phyloP scores from a whole-genome alignment of 164 flowering plant genomes.

The grape (Vitis vinifera) region DNA sequence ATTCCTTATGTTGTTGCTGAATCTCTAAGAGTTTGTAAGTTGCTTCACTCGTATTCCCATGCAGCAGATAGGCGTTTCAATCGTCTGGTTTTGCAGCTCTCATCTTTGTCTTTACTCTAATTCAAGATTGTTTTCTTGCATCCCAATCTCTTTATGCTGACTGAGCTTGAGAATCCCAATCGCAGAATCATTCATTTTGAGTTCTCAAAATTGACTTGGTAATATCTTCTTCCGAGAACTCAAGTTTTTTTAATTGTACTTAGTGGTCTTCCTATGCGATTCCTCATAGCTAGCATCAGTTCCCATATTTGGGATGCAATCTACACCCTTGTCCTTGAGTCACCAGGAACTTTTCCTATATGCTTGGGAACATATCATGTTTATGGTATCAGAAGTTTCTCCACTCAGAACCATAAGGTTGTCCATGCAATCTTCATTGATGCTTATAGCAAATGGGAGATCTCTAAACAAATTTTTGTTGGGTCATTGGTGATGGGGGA shows the following conservation, averaged over 20 bases:
- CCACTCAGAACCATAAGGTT: no score
- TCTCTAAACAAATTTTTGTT: no score
- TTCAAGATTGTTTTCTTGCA: slow-evolving; percentile 19
- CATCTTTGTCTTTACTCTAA: slow-evolving; percentile 12
- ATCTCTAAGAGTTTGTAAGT: no score
- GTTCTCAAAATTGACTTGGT: slow-evolving; percentile 16
- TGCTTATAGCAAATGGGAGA: no score
- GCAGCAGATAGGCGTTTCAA: neutral
- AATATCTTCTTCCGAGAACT: slow-evolving; percentile 28
- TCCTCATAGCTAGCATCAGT: slow-evolving; percentile 16
- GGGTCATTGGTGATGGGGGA: no score
- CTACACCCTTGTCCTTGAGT: neutral
- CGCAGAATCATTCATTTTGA: slow-evolving; percentile 12
- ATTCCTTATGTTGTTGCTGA: no score
- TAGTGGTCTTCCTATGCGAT: slow-evolving; percentile 6
- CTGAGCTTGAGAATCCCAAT: slow-evolving; percentile 8
- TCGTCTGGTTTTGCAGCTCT: slow-evolving; percentile 19
- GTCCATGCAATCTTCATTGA: no score
- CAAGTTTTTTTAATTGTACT: slow-evolving; percentile 15
- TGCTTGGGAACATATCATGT: no score
- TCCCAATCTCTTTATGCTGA: slow-evolving; percentile 7
- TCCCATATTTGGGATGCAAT: neutral
- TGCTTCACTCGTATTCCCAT: no score
- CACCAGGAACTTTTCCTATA: no score
- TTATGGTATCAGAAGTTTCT: no score